A percentile compares a stretch with the other conserved stretches of the same genome.
phyloP scores from a whole-genome alignment of 2,329 filamentous ascomycete genomes.

The Magnaporthiopsis incrustans region DNA sequence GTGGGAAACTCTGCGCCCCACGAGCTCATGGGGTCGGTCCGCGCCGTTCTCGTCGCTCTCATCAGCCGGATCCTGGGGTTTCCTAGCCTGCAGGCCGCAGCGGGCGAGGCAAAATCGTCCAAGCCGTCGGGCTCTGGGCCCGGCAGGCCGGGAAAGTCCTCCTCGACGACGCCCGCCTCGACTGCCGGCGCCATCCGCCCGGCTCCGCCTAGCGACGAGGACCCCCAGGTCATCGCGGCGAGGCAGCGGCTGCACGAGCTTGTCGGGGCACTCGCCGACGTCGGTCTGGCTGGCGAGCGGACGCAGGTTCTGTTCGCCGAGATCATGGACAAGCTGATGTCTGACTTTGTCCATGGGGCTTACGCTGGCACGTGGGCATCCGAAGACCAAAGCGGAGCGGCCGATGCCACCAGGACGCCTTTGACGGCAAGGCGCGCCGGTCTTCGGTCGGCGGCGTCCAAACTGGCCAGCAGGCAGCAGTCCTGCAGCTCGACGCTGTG shows the following conservation, averaged over 20 bases:
- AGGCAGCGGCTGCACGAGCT: constrained; percentile 46
- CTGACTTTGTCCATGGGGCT: constrained; percentile 50
- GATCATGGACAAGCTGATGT: constrained; percentile 59
- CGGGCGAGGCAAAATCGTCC: constrained; percentile 4
- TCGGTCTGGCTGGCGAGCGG: constrained; percentile 60
- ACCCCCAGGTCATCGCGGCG: not conserved
- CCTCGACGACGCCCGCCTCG: constrained; percentile 6
- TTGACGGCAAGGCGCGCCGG: not conserved
- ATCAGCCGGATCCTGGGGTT: constrained; percentile 5
- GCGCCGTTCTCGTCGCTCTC: constrained; percentile 43
- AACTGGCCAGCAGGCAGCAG: constrained; percentile 26
- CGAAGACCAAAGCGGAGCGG: constrained; percentile 11
- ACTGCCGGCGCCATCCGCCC: not conserved
- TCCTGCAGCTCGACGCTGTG: constrained; percentile 52
- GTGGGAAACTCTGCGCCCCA: constrained; percentile 54
- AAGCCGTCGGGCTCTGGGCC: constrained; percentile 5
- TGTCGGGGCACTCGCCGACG: constrained; percentile 50
- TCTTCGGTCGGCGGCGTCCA: constrained; percentile 15
- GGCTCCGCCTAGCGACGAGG: constrained; percentile 5
- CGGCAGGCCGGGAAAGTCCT: not conserved
- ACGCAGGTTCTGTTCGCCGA: constrained; percentile 67
- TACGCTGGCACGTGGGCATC: constrained; percentile 57
- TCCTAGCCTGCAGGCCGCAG: not conserved
- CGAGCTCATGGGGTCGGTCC: constrained; percentile 45
- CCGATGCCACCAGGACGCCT: constrained; percentile 8